Percentiles rank a stretch among this genome's conserved stretches.
phyloP scores from a whole-genome alignment of 805 yeast genomes.

The Pichia cephalocereana region DNA sequence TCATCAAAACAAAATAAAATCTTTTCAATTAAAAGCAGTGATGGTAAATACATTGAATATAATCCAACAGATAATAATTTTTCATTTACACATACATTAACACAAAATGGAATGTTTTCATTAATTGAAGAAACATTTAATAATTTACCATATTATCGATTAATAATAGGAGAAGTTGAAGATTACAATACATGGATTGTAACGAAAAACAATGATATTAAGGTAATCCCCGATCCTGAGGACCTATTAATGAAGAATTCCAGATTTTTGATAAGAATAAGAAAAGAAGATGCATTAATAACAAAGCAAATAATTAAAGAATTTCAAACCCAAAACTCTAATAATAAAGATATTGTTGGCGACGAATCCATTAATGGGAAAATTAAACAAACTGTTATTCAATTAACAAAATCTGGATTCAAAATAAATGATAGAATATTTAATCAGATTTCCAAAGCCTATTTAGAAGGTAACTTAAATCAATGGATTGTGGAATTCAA shows the following conservation, averaged over 20 bases:
- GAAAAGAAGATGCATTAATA: slow-evolving; percentile 16
- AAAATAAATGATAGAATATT: slow-evolving; percentile 15
- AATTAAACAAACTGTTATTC: slow-evolving; percentile 15
- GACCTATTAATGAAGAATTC: slow-evolving; percentile 19
- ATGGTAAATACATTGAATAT: slow-evolving; percentile 18
- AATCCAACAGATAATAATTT: slow-evolving; percentile 13
- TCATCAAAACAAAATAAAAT: background rate
- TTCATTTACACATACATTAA: slow-evolving; percentile 19
- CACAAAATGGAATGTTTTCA: slow-evolving; percentile 21
- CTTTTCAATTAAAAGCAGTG: slow-evolving; percentile 17
- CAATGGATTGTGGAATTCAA: slow-evolving; percentile 22
- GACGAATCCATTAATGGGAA: slow-evolving; percentile 7
- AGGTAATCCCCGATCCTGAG: slow-evolving; percentile 23
- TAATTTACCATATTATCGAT: background rate
- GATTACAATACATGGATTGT: background rate
- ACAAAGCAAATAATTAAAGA: slow-evolving; percentile 10
- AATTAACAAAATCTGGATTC: slow-evolving; percentile 17
- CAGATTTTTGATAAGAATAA: slow-evolving; percentile 18
- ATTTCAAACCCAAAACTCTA: background rate
- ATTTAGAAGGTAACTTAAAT: slow-evolving; percentile 18
- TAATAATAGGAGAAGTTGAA: slow-evolving; percentile 14
- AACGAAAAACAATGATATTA: background rate
- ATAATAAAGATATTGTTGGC: slow-evolving; percentile 1
- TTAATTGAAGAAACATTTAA: slow-evolving; percentile 8
- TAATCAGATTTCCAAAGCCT: slow-evolving; percentile 16